A percentile compares a stretch with the other conserved stretches of the same genome.
phyloP scores from a whole-genome alignment of 352 stramenopile species.

The Phytophthora sp. region DNA sequence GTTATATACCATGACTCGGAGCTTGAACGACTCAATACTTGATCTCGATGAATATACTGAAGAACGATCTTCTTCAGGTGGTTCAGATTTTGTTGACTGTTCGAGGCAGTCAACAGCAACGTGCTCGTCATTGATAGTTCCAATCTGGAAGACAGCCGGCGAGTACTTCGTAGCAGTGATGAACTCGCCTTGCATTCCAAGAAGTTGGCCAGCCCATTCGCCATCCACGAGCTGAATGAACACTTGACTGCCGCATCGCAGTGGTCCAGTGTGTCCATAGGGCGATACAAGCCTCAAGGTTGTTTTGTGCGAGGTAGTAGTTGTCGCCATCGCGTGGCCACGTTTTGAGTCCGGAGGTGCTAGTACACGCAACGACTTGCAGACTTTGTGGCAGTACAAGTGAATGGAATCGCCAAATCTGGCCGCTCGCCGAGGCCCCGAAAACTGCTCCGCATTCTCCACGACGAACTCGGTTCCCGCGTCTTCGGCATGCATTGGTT shows the following conservation, averaged over 20 bases:
- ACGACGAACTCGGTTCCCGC: conserved; percentile 51
- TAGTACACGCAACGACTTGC: conserved; percentile 53
- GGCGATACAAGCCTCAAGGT: conserved; percentile 65
- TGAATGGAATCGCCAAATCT: conserved; percentile 64
- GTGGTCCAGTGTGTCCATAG: conserved; percentile 42
- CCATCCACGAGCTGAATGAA: conserved; percentile 62
- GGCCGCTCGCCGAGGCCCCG: conserved; percentile 40
- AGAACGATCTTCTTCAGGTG: not conserved
- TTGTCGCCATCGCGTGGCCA: conserved; percentile 56
- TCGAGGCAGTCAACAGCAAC: conserved; percentile 10
- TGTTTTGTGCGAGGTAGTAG: conserved; percentile 36
- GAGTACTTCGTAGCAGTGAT: conserved; percentile 53
- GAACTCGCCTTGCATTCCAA: conserved; percentile 58
- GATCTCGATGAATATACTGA: not conserved
- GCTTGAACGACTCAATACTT: conserved; percentile 39
- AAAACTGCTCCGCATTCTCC: conserved; percentile 65
- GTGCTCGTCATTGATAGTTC: not conserved
- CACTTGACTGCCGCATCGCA: conserved; percentile 58
- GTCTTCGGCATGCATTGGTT: conserved; percentile 24
- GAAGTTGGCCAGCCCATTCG: conserved; percentile 51
- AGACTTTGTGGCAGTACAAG: conserved; percentile 50
- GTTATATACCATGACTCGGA: conserved; percentile 78
- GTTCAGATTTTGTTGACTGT: not conserved
- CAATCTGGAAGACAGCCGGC: conserved; percentile 46
- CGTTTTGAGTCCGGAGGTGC: conserved; percentile 57